Evolutionary conservation across 2,329 filamentous ascomycete species (phyloP).

Genomic region (Aspergillus amoenus): DNA sequence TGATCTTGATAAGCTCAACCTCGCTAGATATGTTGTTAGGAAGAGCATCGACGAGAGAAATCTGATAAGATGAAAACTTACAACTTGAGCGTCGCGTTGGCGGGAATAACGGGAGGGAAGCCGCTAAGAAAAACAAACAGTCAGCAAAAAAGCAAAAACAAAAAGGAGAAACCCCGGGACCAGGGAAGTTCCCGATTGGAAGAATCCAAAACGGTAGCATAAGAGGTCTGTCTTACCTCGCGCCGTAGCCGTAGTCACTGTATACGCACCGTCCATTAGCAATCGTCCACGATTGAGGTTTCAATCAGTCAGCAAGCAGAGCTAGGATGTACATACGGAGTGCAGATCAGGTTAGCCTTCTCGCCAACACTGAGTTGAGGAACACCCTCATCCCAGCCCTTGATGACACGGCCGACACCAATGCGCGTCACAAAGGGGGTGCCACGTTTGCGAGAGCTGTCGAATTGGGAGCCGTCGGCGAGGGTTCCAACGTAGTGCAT

Average conservation of each 20-base stretch:
- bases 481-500: constrained; percentile 93
- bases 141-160: background rate
- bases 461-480: constrained; percentile 65
- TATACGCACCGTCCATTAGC: constrained; percentile 2
- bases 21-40: background rate
- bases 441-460: constrained; percentile 72
- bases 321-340: constrained; percentile 55
- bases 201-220: background rate
- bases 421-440: constrained; percentile 72
- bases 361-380: constrained; percentile 84
- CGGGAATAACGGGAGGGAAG: constrained; percentile 75
- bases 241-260: constrained; percentile 43
- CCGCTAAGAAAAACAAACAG: constrained; percentile 43
- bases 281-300: background rate
- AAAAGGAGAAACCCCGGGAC: background rate
- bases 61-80: constrained; percentile 51
- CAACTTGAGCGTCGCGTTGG: constrained; percentile 76
- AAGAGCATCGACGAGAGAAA: background rate
- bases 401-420: constrained; percentile 81
- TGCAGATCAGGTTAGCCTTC: constrained; percentile 81
- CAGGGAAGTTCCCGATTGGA: background rate
- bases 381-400: constrained; percentile 86
- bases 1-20: constrained; percentile 10
- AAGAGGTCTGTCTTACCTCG: constrained; percentile 15
- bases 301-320: background rate